phyloP scores from a whole-genome alignment of 257 asterid genomes.

The Scutellaria baicalensis region DNA sequence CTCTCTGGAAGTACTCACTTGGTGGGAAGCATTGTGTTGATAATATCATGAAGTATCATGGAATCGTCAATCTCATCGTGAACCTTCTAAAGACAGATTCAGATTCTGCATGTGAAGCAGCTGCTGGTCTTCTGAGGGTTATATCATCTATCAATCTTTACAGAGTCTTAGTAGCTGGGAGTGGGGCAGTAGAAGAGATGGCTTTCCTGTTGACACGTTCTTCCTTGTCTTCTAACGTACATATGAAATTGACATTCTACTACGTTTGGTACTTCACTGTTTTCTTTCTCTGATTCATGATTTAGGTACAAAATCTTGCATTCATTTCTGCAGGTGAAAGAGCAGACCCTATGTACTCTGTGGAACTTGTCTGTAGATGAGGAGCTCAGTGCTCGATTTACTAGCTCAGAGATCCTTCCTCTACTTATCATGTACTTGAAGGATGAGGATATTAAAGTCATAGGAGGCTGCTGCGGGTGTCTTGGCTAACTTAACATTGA shows the following conservation, averaged over 20 bases:
- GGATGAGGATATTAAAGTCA: conserved; percentile 60
- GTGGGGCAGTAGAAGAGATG: conserved; percentile 85
- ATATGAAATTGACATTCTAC: not conserved
- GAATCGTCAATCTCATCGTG: conserved; percentile 64
- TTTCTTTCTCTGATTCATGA: conserved; percentile 7
- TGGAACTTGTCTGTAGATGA: conserved; percentile 85
- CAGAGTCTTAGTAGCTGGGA: conserved; percentile 60
- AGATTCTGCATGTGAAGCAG: conserved; percentile 77
- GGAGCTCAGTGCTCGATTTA: conserved; percentile 46
- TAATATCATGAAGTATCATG: conserved; percentile 55
- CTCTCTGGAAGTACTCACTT: conserved; percentile 80
- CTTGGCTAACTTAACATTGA: conserved; percentile 63
- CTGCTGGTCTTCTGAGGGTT: conserved; percentile 69
- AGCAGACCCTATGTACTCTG: conserved; percentile 61
- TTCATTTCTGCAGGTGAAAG: conserved; percentile 62
- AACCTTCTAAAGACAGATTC: conserved; percentile 69
- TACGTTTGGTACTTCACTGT: not conserved
- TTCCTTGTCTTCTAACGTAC: conserved; percentile 54
- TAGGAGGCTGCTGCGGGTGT: conserved; percentile 72
- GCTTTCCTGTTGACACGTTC: conserved; percentile 50
- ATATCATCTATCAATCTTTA: conserved; percentile 55
- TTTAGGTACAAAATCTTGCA: conserved; percentile 15
- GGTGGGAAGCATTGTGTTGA: conserved; percentile 73
- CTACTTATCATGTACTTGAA: conserved; percentile 57
- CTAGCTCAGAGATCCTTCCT: conserved; percentile 52